These are phyloP conservation scores for Oryza longistaminata DNA, from an alignment of 176 grass and related monocot genomes.

Conservation along the genomic window DNA sequence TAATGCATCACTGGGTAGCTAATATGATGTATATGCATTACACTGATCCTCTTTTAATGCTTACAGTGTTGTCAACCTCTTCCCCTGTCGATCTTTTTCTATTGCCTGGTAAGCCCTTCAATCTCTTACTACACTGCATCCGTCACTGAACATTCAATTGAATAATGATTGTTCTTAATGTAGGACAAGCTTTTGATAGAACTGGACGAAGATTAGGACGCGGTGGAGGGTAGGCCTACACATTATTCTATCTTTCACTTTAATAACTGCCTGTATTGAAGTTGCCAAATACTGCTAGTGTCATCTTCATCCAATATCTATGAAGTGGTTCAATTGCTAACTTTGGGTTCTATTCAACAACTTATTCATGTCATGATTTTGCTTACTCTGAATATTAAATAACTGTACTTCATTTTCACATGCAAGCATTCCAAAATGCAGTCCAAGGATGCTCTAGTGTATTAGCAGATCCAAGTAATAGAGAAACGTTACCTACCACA, in stretches of 20 bases:
- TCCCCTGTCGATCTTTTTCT: slow-evolving; percentile 77
- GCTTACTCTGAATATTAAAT: not conserved
- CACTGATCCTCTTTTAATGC: slow-evolving; percentile 34
- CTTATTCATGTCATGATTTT: slow-evolving; percentile 3
- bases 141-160: not conserved
- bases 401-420: no score
- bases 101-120: slow-evolving; percentile 62
- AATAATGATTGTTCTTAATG: slow-evolving; percentile 35
- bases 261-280: slow-evolving; percentile 5
- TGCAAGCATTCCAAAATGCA: not conserved
- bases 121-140: not conserved
- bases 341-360: not conserved
- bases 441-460: slow-evolving; percentile 1
- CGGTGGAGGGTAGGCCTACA: slow-evolving; percentile 77
- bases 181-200: slow-evolving; percentile 92
- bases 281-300: slow-evolving; percentile 13
- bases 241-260: slow-evolving; percentile 2
- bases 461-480: not conserved
- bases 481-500: not conserved
- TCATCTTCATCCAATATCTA: slow-evolving; percentile 1
- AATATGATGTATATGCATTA: slow-evolving; percentile 14
- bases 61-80: slow-evolving; percentile 72
- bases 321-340: not conserved
- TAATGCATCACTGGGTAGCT: not conserved
- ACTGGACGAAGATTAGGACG: slow-evolving; percentile 83